Conservation (phyloP, 306 rosid genomes). For the Inga laurina region DNA sequence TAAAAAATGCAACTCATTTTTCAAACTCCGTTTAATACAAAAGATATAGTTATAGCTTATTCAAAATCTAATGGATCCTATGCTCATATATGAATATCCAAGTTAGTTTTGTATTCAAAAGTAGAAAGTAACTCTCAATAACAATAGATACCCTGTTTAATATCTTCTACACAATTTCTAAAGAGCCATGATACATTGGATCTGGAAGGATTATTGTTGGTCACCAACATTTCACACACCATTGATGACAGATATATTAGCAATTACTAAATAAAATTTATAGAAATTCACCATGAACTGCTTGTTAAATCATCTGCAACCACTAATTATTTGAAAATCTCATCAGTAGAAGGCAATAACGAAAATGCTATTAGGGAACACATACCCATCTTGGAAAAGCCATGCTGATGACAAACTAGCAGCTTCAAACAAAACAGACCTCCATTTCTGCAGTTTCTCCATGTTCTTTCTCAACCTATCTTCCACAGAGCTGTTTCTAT, state of each 20-base stretch:
- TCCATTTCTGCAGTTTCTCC: not conserved
- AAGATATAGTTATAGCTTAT: not conserved
- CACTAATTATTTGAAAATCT: not conserved
- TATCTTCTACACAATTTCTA: not conserved
- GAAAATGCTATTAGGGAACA: not conserved
- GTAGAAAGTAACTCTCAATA: not conserved
- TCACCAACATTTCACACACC: not conserved
- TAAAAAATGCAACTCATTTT: too few relatives aligned
- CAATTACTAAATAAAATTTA: not conserved
- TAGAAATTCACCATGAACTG: not conserved
- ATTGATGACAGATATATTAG: not conserved
- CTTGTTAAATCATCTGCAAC: not conserved
- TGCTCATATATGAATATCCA: not conserved
- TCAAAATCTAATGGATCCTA: not conserved
- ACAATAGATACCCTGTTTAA: not conserved
- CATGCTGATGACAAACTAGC: not conserved
- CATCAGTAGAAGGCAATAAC: not conserved
- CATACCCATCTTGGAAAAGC: not conserved
- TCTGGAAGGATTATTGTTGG: not conserved
- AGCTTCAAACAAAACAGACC: not conserved
- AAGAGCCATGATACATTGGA: not conserved
- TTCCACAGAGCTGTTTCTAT: not conserved
- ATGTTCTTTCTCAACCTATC: not conserved
- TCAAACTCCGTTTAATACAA: not conserved
- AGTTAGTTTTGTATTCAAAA: too few relatives aligned